Evolutionary conservation across 441 rosid species (phyloP), one percentile per base, ranked within the genome.

Genomic region (Syzygium syzygioides): DNA sequence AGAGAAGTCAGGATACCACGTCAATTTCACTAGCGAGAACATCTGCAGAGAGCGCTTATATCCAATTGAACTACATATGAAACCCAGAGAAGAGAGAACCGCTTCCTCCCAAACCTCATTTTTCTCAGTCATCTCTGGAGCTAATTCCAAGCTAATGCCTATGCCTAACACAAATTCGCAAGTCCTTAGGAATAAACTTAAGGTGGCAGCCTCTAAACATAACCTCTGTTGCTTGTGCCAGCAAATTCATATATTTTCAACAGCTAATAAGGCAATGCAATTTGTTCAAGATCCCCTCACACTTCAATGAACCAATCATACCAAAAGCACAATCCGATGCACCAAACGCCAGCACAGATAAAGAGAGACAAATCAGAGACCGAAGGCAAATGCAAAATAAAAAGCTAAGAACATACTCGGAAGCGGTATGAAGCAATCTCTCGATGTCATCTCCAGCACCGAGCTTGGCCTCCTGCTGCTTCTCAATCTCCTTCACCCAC

Each of bases 401-500:
- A 59, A 30, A 56, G 60, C 86, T 41, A 50, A 86, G 85, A 88
- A 87, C 90, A 26, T 95, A 97, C 99, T 95, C 97, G 30, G 99
- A 95, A 89, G 94, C 95, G 91, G 95, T 94, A 93, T 96, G 97
- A 52, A 98, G 98, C 92, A 98, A 91, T 86, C 95, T 90, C 88
- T 98, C 99, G 6, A 96, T 98, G 89, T 97, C 99, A 92, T 95
- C 96, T 4, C 86, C 96, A 28, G 88, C 90, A 57, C 91, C 92
- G 91, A 95, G 86, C 79, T 93, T 94, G 89, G 96, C 94, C 90
- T 98, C 97, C 86, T 97, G 96, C 88, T 92, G 89, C 91, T 95
- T 98, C 91, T 95, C 99, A 86, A 96, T 96, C 93, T 98, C 98
- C 91, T 95, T 95, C 92, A 93, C 89, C 99, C 99, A 98, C 91